A percentile compares a stretch with the other conserved stretches of the same genome.
Evolutionary conservation across 306 rosid genomes (phyloP).

Genomic region (Cucurbita maxima): DNA sequence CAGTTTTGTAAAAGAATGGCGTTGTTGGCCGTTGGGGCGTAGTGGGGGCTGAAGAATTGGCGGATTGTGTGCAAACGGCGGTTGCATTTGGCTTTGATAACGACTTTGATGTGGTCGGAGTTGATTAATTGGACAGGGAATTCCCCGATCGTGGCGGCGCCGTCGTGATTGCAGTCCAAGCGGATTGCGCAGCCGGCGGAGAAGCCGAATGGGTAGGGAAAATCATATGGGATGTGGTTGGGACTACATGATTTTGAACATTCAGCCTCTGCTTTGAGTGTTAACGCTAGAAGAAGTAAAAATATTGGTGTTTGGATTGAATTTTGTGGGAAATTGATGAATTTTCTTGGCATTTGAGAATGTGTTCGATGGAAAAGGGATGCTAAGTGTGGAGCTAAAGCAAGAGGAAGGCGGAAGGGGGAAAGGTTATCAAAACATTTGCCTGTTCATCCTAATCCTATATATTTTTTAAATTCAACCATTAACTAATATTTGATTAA

Average conservation of each 20-base stretch:
- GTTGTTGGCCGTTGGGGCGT: conserved; percentile 63
- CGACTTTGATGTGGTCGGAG: conserved; percentile 27
- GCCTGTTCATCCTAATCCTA: neutral
- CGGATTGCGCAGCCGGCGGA: conserved; percentile 56
- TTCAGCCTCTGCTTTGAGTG: conserved; percentile 14
- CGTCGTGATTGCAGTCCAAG: conserved; percentile 29
- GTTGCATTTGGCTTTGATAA: conserved; percentile 30
- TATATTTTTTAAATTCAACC: neutral
- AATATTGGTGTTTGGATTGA: neutral
- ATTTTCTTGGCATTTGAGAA: neutral
- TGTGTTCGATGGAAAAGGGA: neutral
- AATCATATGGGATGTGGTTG: neutral
- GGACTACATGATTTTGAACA: conserved; percentile 46
- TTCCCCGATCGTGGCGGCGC: conserved; percentile 26
- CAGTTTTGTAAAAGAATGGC: conserved; percentile 56
- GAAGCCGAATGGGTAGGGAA: conserved; percentile 63
- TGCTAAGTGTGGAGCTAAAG: neutral
- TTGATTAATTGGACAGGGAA: conserved; percentile 31
- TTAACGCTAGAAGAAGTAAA: neutral
- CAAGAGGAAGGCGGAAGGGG: neutral
- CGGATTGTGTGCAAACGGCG: conserved; percentile 25
- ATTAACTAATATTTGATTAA: no score
- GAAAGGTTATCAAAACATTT: neutral
- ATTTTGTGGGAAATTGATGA: neutral
- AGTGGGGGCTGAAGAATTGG: conserved; percentile 35